Base-by-base conservation (phyloP, 1,139 yeast species). In the Blastobotrys capitulatus region DNA sequence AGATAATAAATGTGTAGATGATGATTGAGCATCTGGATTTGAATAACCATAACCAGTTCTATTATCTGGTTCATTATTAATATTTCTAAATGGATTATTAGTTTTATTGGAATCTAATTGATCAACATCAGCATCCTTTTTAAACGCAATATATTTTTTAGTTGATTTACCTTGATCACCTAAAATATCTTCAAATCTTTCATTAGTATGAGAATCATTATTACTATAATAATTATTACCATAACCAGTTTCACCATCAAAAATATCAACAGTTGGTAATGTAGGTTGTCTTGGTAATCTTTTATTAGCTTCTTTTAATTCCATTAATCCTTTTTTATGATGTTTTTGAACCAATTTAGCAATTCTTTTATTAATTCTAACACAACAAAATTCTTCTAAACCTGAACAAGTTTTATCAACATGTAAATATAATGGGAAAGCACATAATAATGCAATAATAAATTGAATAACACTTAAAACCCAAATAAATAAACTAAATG, bases 401-500 rank as follows among this genome's bases (percentile, higher is more conserved):
- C 75, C 73, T 18, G 66, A 64, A 15, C 65, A 61, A 37, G 71
- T 62, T 19, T 62, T 55, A 35, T 59, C 60, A 22, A 83, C 63
- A 53, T 74, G 77, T 50, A 74, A 69, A 54, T 74, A 75, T 10
- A 84, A 75, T 1, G 86, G 87, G 5, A 80, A 60, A 43, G 78
- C 76, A 54, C 78, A 71, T 2, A 80, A 39, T 58, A 83, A 60
- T 1, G 89, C 94, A 51, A 79, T 59, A 25, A 77, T 58, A 56
- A 87, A 78, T 60, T 77, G 76, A 52, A 79, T 66, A 53, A 87
- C 77, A 71, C 84, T 85, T 51, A 85, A 68, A 13, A 81, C 73
- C 89, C 90, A 88, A 59, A 88, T 75, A n/a, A 78, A 66, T 58
- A 87, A 77, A 2, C 95, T 86, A 53, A 85, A 74, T 45, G 85